phyloP scores from a whole-genome alignment of 108 stramenopile species.

The Schizochytrium sp. region DNA sequence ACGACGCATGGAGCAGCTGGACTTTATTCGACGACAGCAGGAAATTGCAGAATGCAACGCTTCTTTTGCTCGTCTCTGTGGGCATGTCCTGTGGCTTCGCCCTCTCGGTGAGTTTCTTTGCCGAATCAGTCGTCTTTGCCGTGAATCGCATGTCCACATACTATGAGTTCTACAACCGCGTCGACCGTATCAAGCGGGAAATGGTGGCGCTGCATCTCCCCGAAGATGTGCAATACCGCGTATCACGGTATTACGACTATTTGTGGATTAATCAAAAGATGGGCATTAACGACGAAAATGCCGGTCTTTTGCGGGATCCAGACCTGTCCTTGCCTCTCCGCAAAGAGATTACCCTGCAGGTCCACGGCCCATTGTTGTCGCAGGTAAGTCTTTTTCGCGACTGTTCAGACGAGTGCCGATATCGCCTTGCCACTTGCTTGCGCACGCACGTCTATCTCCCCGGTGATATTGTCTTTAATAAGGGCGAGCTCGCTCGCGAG shows the following conservation, averaged over 20 bases:
- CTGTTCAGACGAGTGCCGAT: not conserved
- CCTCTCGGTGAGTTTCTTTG: not conserved
- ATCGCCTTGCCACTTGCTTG: not conserved
- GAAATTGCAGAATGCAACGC: not conserved
- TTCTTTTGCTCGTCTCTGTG: not conserved
- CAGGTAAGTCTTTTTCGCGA: not conserved
- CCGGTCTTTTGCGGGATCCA: not conserved
- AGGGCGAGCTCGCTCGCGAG: not conserved
- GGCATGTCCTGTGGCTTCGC: not conserved
- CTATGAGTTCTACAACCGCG: not conserved
- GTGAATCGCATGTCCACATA: not conserved
- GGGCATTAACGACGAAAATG: not conserved
- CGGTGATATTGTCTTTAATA: not conserved
- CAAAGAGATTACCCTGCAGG: not conserved
- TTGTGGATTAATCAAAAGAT: slow-evolving; percentile 3
- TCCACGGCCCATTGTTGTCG: not conserved
- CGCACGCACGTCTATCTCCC: not conserved
- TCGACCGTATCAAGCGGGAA: not conserved
- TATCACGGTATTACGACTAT: not conserved
- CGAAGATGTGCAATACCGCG: not conserved
- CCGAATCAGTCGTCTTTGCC: not conserved
- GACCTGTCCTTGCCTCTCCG: not conserved
- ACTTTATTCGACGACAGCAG: not conserved
- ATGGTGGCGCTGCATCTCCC: not conserved
- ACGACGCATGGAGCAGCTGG: not conserved